Evolutionary conservation across 208 protist species (phyloP).

Genomic region (Angomonas ambiguus): DNA sequence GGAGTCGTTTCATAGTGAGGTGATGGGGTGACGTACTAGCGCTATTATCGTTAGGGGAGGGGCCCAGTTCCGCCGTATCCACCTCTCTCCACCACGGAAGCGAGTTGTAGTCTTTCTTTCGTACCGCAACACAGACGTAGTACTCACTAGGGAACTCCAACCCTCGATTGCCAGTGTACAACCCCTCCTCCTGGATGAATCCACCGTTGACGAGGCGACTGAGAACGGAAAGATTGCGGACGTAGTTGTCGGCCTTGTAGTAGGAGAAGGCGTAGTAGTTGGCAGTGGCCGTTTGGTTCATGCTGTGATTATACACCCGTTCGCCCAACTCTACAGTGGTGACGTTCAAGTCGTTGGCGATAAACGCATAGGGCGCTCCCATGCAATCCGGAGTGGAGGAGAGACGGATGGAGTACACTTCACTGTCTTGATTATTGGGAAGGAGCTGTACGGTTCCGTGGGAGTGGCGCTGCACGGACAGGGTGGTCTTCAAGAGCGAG

Average conservation of each 20-base stretch:
- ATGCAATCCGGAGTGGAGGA: conserved; percentile 46
- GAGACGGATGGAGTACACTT: conserved; percentile 28
- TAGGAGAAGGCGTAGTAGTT: neutral
- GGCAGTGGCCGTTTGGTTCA: neutral
- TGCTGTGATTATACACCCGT: conserved; percentile 11
- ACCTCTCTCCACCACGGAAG: neutral
- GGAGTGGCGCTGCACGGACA: conserved; percentile 32
- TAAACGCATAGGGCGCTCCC: conserved; percentile 26
- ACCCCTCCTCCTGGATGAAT: neutral
- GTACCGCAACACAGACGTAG: conserved; percentile 56
- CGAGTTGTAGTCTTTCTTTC: conserved; percentile 16
- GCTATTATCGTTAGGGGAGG: neutral
- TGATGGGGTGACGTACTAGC: neutral
- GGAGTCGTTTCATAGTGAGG: neutral
- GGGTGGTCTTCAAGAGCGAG: conserved; percentile 10
- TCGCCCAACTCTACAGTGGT: neutral
- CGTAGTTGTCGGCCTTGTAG: neutral
- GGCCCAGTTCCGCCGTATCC: neutral
- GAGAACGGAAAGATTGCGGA: neutral
- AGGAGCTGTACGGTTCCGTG: conserved; percentile 45
- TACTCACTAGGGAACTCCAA: conserved; percentile 36
- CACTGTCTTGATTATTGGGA: conserved; percentile 1
- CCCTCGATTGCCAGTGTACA: neutral
- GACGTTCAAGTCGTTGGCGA: conserved; percentile 21
- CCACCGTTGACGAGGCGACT: neutral